Conservation (phyloP, 805 yeast genomes). For the Starmerella geochares region DNA sequence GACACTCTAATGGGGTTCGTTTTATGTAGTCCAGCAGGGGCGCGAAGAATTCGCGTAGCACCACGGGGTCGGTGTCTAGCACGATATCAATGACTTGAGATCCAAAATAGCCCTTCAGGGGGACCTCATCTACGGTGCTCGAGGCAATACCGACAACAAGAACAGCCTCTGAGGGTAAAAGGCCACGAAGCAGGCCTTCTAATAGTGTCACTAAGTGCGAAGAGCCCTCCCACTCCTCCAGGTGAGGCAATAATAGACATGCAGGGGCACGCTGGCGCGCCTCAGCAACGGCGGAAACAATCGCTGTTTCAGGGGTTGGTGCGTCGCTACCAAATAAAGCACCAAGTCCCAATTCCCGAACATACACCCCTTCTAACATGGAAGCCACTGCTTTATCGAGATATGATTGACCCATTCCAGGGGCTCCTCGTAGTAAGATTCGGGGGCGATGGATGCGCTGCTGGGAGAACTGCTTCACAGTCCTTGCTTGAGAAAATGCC, state of each 20-base stretch:
- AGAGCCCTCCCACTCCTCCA: slow-evolving; percentile 58
- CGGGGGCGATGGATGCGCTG: slow-evolving; percentile 75
- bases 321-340: slow-evolving; percentile 45
- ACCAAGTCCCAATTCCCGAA: slow-evolving; percentile 56
- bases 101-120: slow-evolving; percentile 44
- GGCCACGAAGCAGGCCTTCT: slow-evolving; percentile 53
- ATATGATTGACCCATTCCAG: slow-evolving; percentile 82
- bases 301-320: slow-evolving; percentile 67
- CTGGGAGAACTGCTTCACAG: slow-evolving; percentile 46
- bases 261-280: slow-evolving; percentile 85
- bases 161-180: slow-evolving; percentile 62
- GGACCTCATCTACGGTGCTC: slow-evolving; percentile 30
- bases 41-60: slow-evolving; percentile 49
- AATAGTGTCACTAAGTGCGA: slow-evolving; percentile 59
- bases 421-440: slow-evolving; percentile 56
- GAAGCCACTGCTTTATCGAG: slow-evolving; percentile 72
- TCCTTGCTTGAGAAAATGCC: slow-evolving; percentile 57
- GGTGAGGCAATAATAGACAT: slow-evolving; percentile 69
- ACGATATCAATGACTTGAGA: slow-evolving; percentile 37
- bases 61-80: slow-evolving; percentile 29
- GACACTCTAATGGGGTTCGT: slow-evolving; percentile 63
- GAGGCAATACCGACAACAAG: slow-evolving; percentile 66
- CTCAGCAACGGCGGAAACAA: slow-evolving; percentile 76
- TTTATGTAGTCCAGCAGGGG: slow-evolving; percentile 44
- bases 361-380: slow-evolving; percentile 77